Percentiles rank a stretch among this genome's conserved stretches.
Evolutionary conservation across 192 early-diverging fungal genomes (phyloP).

Genomic region (Glomus cerebriforme): DNA sequence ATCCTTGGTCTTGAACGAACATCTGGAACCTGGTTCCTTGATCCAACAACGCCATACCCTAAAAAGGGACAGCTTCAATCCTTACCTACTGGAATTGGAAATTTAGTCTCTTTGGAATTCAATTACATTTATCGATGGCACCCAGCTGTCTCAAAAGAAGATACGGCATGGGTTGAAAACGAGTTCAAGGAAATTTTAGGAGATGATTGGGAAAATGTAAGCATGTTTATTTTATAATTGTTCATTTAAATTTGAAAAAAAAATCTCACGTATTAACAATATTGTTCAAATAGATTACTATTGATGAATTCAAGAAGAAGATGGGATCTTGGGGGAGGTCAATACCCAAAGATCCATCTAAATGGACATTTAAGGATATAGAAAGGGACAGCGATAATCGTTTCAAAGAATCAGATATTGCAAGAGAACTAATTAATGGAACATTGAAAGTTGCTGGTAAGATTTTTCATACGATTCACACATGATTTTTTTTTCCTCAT

Average conservation of each 20-base stretch:
- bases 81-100: background rate
- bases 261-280: background rate
- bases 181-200: background rate
- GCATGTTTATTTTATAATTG: background rate
- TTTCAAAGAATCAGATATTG: background rate
- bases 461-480: background rate
- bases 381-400: background rate
- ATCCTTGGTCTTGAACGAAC: slow-evolving; percentile 42
- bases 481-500: background rate
- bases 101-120: background rate
- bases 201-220: background rate
- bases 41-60: background rate
- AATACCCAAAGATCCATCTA: background rate
- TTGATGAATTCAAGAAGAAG: background rate
- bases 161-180: slow-evolving; percentile 6
- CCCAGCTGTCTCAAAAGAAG: background rate
- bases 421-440: background rate
- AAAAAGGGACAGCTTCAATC: background rate
- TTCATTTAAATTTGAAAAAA: background rate
- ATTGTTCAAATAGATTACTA: background rate
- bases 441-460: background rate
- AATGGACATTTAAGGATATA: background rate
- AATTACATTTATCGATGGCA: background rate
- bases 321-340: background rate
- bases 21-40: background rate